A percentile compares a stretch with the other conserved stretches of the same genome.
phyloP scores from a whole-genome alignment of 768 basidiomycete species.

The Coprinopsis strossmayeri region DNA sequence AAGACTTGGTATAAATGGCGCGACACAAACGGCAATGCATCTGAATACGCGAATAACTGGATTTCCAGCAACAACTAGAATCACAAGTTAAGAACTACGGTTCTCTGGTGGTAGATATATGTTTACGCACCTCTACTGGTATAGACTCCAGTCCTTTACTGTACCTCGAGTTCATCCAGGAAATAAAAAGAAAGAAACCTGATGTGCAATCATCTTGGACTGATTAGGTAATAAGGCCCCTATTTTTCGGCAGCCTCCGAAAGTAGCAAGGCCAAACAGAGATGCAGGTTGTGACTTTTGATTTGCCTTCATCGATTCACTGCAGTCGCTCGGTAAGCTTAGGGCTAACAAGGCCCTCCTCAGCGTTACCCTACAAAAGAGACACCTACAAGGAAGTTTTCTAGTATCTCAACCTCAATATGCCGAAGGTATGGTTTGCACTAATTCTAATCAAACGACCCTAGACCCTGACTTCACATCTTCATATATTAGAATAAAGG shows the following conservation, averaged over 20 bases:
- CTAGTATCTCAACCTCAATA: neutral
- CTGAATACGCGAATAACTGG: constrained; percentile 63
- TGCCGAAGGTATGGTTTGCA: constrained; percentile 15
- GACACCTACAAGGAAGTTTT: neutral
- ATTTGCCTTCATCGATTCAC: neutral
- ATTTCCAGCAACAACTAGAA: constrained; percentile 73
- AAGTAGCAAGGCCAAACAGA: neutral
- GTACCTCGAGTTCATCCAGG: neutral
- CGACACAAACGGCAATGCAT: constrained; percentile 54
- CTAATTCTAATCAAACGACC: neutral
- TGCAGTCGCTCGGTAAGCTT: too few species aligned
- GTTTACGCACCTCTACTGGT: constrained; percentile 11
- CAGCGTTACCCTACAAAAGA: neutral
- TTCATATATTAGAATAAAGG: constrained; percentile 55
- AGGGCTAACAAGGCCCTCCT: too few species aligned
- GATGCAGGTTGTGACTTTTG: neutral
- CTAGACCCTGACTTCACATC: constrained; percentile 3
- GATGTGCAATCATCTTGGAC: too few species aligned
- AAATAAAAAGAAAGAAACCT: neutral
- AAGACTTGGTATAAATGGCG: constrained; percentile 49
- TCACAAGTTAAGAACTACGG: constrained; percentile 9
- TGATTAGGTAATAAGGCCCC: too few species aligned
- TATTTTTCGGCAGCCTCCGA: too few species aligned
- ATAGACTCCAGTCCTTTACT: constrained; percentile 6
- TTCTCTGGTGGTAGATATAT: neutral